Evolutionary conservation across 768 basidiomycete species (phyloP), one percentile per base, ranked within the genome.

Genomic region (Pisolithus marmoratus): DNA sequence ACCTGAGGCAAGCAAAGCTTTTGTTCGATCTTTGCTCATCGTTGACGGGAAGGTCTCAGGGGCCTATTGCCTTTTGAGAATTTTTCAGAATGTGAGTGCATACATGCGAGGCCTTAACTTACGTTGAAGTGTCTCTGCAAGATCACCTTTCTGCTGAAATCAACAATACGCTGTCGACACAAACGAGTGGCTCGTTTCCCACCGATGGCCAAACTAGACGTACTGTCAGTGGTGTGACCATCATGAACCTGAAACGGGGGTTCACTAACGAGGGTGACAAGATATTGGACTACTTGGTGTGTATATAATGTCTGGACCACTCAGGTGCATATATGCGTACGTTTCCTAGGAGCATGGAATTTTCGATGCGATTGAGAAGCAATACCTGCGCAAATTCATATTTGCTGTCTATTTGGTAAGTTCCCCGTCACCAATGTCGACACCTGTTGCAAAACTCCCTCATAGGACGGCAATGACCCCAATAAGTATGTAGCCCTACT

Each of bases 251-350:
- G 60, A 81, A 80, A 26, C 76, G 87, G 26, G 90, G 89, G 5
- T 85, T 82, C 60, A 87, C 90, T 8, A 82, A 84, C 46, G 92
- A 93, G 63, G 92, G 84, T 0, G 90, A 94, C 68, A 81, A 77
- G 57, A 75, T 94, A 38, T 69, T 93, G 37, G 85, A 94, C 59
- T 92, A 87, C 61, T 63, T 94, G 68, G 92, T 87, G 50, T 54
- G 76, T 69, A 56, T 58, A 58, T 53, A 56, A 57, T n/a, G 50
- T 8, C 22, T 38, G 42, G 44, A 60, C 57, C 46, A 53, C 47
- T 55, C 37, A 49, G 52, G 40, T 5, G 36, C 49, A 45, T 54
- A 56, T 43, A 58, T 45, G 12, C 34, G 43, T 17, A 7, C 38
- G 19, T 20, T 5, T 55, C 11, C 17, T 49, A 93, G 91, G 91